Percentiles rank a stretch among this genome's conserved stretches.
phyloP scores from a whole-genome alignment of 345 rosid genomes.

The Acer saccharum region DNA sequence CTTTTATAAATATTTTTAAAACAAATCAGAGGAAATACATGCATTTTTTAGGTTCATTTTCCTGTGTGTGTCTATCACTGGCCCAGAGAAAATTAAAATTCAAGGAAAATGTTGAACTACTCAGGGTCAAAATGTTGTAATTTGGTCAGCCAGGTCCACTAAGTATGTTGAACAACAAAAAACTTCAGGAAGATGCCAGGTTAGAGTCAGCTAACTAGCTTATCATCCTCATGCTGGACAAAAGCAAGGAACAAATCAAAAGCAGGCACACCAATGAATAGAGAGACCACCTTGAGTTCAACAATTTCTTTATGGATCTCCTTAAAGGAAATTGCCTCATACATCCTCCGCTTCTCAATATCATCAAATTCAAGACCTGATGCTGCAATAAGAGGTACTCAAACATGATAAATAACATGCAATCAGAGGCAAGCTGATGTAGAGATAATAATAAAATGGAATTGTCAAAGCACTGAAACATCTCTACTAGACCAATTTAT shows the following conservation, averaged over 20 bases:
- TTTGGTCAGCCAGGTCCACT: background rate
- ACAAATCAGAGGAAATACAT: background rate
- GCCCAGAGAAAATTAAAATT: background rate
- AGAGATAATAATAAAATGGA: background rate
- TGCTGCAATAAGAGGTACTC: slow-evolving; percentile 52
- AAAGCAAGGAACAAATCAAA: slow-evolving; percentile 16
- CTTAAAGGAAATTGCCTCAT: slow-evolving; percentile 64
- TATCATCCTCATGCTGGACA: slow-evolving; percentile 2
- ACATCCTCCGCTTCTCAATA: slow-evolving; percentile 62
- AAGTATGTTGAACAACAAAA: background rate
- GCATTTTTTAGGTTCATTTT: background rate
- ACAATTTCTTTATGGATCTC: slow-evolving; percentile 66
- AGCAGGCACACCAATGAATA: slow-evolving; percentile 7
- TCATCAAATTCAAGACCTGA: slow-evolving; percentile 73
- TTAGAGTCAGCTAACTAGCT: slow-evolving; percentile 5
- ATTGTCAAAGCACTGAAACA: background rate
- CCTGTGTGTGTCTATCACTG: background rate
- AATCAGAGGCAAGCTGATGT: background rate
- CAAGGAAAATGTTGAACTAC: background rate
- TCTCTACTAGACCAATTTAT: background rate
- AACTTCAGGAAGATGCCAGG: background rate
- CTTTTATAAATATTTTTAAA: background rate
- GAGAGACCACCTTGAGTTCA: slow-evolving; percentile 68
- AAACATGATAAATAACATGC: slow-evolving; percentile 17
- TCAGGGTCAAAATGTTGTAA: background rate